Evolutionary conservation across 2,329 filamentous ascomycete species (phyloP), one percentile per base, ranked within the genome.

Genomic region (Cadophora sp.): DNA sequence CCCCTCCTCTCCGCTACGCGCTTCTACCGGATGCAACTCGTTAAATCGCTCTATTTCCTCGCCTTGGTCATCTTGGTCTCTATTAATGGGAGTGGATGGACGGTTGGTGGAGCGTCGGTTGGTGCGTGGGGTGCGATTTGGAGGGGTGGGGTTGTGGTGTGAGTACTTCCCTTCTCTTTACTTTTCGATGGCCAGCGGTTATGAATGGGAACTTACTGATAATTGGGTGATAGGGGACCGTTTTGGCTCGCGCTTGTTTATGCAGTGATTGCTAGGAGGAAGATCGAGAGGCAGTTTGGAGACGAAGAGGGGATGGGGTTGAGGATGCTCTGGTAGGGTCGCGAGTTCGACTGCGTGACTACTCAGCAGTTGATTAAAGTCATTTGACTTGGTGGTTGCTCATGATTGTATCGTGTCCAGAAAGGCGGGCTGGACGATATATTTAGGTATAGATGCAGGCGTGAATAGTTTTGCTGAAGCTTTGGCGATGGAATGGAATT

Each of bases 241-340:
- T 51, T 62, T 18, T 62, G 45, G 45, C n/a, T 33, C 6, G 47
- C 59, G 16, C 59, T 62, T 24, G 36, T 33, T 1, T 62, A 62
- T 53, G 59, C 59, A 0, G 59, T 24, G 14, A 18, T 53, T 8
- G 41, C 50, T n/a, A 51, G 16, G n/a, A 11, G 30, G 30, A 62
- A 41, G 27, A 13, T 16, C 0, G 20, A 14, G 1, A 20, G 24
- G 59, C 43, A 39, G 18, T 60, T 24, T 41, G 47, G 48, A 1
- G 59, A 53, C n/a, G 48, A 41, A 5, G 22, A 51, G 20, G 48
- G 48, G 22, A 16, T 51, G 48, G 22, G 22, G 24, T 20, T 51
- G 13, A 16, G 48, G 48, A 18, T 51, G 24, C 5, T 51, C 11
- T 27, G 48, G 22, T 27, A 51, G 48, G 16, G 30, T 22, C 4